A percentile compares a stretch with the other conserved stretches of the same genome.
Evolutionary conservation across 2,329 filamentous ascomycete genomes (phyloP).

Genomic region (Corynespora cassiicola): DNA sequence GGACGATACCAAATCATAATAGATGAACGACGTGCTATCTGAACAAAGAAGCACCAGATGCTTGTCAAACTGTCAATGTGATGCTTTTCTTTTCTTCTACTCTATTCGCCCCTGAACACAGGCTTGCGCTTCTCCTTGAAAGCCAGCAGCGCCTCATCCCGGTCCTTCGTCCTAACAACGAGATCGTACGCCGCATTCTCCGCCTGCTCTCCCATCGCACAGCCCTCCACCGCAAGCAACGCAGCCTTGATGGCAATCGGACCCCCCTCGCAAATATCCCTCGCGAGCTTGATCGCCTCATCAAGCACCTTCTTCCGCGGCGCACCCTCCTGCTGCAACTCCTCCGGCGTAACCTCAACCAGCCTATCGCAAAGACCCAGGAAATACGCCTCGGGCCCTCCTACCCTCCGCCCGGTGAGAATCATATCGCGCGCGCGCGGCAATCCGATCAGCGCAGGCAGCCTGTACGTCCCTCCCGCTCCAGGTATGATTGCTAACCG

Average conservation of each 20-base stretch:
- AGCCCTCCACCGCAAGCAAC: constrained; percentile 77
- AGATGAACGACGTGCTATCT: no score
- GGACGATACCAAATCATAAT: no score
- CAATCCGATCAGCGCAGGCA: constrained; percentile 81
- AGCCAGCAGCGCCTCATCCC: constrained; percentile 84
- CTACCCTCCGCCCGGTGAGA: constrained; percentile 85
- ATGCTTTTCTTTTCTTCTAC: not conserved
- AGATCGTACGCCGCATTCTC: constrained; percentile 88
- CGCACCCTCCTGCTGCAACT: constrained; percentile 54
- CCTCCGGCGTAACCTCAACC: constrained; percentile 75
- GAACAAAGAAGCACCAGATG: not conserved
- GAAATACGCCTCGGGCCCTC: constrained; percentile 86
- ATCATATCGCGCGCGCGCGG: constrained; percentile 87
- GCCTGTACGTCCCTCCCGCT: constrained; percentile 88
- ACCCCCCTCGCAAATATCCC: constrained; percentile 87
- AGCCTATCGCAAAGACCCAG: constrained; percentile 89
- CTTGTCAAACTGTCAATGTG: not conserved
- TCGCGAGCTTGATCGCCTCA: constrained; percentile 78
- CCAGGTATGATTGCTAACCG: constrained; percentile 93
- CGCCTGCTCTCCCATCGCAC: constrained; percentile 69
- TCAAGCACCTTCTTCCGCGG: constrained; percentile 74
- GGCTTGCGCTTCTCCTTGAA: constrained; percentile 81
- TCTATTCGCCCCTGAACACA: constrained; percentile 63
- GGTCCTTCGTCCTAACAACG: constrained; percentile 83
- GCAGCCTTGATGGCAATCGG: constrained; percentile 83